A percentile compares a stretch with the other conserved stretches of the same genome.
Evolutionary conservation across 2,329 filamentous ascomycete species (phyloP).

Genomic region (Penicillium janthinellum): DNA sequence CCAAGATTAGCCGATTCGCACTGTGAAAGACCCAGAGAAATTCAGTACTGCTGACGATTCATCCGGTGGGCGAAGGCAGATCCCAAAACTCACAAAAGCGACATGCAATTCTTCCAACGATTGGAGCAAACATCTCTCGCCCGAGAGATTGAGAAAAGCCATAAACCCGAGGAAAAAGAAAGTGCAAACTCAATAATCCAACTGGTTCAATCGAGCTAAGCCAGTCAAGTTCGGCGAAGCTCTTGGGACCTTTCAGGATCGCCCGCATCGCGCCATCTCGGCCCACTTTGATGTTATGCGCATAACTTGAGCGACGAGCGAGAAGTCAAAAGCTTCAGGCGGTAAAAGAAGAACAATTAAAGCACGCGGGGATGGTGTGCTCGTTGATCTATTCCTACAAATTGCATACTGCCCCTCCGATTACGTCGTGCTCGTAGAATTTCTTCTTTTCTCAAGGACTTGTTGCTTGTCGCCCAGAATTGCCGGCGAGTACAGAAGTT

Average conservation of each 20-base stretch:
- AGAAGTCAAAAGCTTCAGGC: neutral
- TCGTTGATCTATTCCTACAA: slow-evolving; percentile 9
- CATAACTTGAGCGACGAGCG: neutral
- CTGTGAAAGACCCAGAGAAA: too few relatives aligned
- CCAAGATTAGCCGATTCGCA: too few relatives aligned
- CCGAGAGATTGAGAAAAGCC: slow-evolving; percentile 14
- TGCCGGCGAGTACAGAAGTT: neutral
- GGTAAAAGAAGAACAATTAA: slow-evolving; percentile 1
- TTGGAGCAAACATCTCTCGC: slow-evolving; percentile 12
- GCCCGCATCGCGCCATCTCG: slow-evolving; percentile 37
- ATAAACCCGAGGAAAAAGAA: neutral
- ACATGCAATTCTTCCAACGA: neutral
- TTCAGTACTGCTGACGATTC: too few relatives aligned
- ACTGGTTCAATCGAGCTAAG: neutral
- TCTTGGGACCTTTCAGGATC: slow-evolving; percentile 8
- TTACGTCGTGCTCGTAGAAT: neutral
- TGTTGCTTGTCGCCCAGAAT: neutral
- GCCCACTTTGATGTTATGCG: slow-evolving; percentile 40
- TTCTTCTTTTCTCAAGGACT: neutral
- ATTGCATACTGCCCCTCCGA: slow-evolving; percentile 3
- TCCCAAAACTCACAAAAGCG: neutral
- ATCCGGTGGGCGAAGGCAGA: neutral
- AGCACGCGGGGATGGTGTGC: slow-evolving; percentile 19
- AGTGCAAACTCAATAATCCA: neutral
- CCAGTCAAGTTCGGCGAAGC: slow-evolving; percentile 10